Conservation (phyloP, 192 early-diverging fungal genomes). For the Chytriomyces sp. region DNA sequence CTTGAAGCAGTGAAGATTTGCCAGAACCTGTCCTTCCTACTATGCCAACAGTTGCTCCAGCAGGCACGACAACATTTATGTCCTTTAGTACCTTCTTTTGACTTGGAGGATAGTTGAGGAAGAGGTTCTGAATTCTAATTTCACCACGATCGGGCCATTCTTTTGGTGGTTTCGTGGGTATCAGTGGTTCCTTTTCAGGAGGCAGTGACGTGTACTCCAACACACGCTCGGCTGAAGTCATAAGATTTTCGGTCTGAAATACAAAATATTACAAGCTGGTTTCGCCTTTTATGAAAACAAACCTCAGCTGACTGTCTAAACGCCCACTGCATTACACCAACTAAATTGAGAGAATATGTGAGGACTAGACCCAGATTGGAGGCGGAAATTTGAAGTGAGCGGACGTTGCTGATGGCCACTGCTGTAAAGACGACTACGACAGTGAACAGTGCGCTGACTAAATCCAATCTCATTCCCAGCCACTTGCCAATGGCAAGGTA, state of each 20-base stretch:
- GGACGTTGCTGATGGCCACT: background rate
- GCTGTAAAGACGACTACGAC: background rate
- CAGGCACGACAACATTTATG: slow-evolving; percentile 60
- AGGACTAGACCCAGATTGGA: slow-evolving; percentile 32
- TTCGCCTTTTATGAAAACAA: background rate
- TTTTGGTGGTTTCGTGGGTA: slow-evolving; percentile 8
- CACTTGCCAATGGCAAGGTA: slow-evolving; percentile 32
- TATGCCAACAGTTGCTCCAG: slow-evolving; percentile 69
- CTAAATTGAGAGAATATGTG: slow-evolving; percentile 27
- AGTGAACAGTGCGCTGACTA: slow-evolving; percentile 7
- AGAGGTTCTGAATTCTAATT: slow-evolving; percentile 51
- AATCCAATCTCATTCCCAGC: slow-evolving; percentile 38
- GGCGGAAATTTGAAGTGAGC: slow-evolving; percentile 22
- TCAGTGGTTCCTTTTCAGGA: slow-evolving; percentile 27
- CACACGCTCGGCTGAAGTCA: slow-evolving; percentile 37
- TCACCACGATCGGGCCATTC: slow-evolving; percentile 34
- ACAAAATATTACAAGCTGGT: background rate
- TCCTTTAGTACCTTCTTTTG: slow-evolving; percentile 49
- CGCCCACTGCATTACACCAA: slow-evolving; percentile 24
- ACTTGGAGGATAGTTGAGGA: slow-evolving; percentile 49
- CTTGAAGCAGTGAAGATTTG: slow-evolving; percentile 59
- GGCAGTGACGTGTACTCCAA: slow-evolving; percentile 41
- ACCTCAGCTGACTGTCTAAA: slow-evolving; percentile 21
- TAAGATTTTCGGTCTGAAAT: slow-evolving; percentile 39
- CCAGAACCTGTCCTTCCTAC: slow-evolving; percentile 79